Conservation (phyloP, 1,139 yeast genomes). For the Blastobotrys elegans region DNA sequence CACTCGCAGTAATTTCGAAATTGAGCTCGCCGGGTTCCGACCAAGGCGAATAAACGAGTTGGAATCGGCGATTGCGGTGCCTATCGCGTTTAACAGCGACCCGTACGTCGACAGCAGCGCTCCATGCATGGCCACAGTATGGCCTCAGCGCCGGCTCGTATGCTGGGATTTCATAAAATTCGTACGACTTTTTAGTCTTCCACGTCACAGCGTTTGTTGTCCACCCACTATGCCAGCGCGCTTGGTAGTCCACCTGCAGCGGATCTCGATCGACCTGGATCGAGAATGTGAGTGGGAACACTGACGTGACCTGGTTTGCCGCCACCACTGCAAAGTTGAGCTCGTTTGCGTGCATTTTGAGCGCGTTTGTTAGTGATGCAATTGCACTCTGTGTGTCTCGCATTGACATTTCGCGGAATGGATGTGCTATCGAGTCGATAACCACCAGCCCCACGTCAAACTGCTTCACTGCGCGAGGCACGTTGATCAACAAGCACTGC, state of each 20-base stretch:
- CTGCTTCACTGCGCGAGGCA: conserved; percentile 50
- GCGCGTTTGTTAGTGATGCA: conserved; percentile 13
- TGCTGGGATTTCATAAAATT: conserved; percentile 21
- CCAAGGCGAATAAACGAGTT: conserved; percentile 38
- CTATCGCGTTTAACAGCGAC: conserved; percentile 36
- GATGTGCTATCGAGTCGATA: conserved; percentile 85
- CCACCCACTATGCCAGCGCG: conserved; percentile 79
- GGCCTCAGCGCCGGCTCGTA: conserved; percentile 40
- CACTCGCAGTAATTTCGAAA: conserved; percentile 16
- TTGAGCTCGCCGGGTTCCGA: conserved; percentile 15
- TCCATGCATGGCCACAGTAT: conserved; percentile 44
- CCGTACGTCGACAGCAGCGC: conserved; percentile 39
- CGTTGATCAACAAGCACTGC: conserved; percentile 64
- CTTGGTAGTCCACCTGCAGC: conserved; percentile 52
- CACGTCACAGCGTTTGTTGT: conserved; percentile 31
- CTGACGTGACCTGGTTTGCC: conserved; percentile 76
- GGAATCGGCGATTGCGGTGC: conserved; percentile 31
- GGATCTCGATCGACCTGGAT: conserved; percentile 21
- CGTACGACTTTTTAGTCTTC: background rate
- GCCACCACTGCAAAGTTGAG: conserved; percentile 59
- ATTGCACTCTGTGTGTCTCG: background rate
- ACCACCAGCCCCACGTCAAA: conserved; percentile 50
- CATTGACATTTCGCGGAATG: conserved; percentile 56
- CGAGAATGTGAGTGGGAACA: conserved; percentile 25
- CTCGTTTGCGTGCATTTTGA: conserved; percentile 47